A percentile compares a stretch with the other conserved stretches of the same genome.
Conservation (phyloP, 495 filamentous ascomycete species). For the Podospora pseudocomata region DNA sequence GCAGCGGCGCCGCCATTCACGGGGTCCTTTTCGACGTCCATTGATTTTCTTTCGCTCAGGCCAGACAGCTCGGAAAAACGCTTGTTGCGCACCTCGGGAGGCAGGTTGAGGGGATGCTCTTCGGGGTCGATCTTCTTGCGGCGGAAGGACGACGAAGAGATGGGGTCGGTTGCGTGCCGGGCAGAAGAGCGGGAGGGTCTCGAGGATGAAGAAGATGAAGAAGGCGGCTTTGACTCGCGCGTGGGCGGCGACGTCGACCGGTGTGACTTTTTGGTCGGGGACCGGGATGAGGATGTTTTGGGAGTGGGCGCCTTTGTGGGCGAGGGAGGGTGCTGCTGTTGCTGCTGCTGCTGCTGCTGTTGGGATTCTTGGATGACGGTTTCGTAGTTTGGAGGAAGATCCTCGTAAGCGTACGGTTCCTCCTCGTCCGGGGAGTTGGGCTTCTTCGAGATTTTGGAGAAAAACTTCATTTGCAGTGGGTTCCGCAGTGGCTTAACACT, state of each 20-base stretch:
- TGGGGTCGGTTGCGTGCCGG: constrained; percentile 39
- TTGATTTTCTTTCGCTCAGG: constrained; percentile 62
- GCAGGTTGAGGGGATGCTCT: constrained; percentile 80
- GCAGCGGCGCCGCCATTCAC: constrained; percentile 46
- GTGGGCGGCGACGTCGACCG: constrained; percentile 27
- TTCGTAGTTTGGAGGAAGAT: constrained; percentile 21
- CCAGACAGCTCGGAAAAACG: constrained; percentile 68
- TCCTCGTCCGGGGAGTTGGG: constrained; percentile 44
- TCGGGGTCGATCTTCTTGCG: constrained; percentile 60
- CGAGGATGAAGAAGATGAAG: constrained; percentile 39
- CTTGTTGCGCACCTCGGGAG: constrained; percentile 70
- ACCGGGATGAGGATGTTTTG: constrained; percentile 27
- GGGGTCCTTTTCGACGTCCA: constrained; percentile 77
- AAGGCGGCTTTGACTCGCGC: constrained; percentile 29
- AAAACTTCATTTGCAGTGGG: constrained; percentile 52
- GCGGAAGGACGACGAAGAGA: constrained; percentile 34
- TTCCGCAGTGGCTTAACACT: constrained; percentile 19
- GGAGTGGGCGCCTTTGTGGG: constrained; percentile 22
- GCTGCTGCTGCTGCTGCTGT: constrained; percentile 13
- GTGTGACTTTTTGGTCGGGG: constrained; percentile 33
- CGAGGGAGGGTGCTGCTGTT: constrained; percentile 23
- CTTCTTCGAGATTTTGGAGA: constrained; percentile 53
- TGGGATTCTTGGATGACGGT: constrained; percentile 8
- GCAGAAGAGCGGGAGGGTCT: constrained; percentile 39
- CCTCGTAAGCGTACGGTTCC: constrained; percentile 31